These are phyloP conservation scores for Durusdinium trenchii DNA, from an alignment of 73 alveolate species.

Conservation along the genomic window DNA sequence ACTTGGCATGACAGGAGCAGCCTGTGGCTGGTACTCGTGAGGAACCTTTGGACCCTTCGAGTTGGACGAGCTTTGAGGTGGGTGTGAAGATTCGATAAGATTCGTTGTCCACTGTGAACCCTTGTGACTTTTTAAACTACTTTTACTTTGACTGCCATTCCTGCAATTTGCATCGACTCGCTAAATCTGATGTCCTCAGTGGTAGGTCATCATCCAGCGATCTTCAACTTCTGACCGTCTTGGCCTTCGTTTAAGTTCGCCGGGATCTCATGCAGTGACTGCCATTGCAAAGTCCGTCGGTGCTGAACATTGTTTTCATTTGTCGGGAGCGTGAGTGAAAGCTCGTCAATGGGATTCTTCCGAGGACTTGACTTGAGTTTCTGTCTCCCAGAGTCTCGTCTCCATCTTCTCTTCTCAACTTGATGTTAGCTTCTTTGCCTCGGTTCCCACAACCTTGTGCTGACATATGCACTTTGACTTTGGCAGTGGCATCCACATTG, in stretches of 20 bases:
- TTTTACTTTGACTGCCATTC: neutral
- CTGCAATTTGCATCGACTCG: neutral
- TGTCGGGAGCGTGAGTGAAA: constrained; percentile 31
- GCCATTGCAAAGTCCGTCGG: neutral
- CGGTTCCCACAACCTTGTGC: too few species aligned
- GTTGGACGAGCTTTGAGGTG: neutral
- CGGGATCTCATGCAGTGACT: neutral
- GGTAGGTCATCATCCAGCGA: constrained; percentile 1
- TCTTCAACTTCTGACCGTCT: neutral
- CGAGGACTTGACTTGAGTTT: too few species aligned
- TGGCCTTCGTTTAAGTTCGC: constrained; percentile 62
- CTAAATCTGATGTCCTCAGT: neutral
- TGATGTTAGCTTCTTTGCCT: too few species aligned
- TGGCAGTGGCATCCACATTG: too few species aligned
- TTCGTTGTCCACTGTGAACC: neutral
- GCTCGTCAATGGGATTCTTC: neutral
- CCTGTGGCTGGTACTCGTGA: neutral
- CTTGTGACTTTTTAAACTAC: too few species aligned
- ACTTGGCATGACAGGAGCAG: too few species aligned
- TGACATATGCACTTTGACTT: too few species aligned
- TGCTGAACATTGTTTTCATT: neutral
- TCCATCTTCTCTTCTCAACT: too few species aligned
- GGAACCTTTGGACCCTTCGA: neutral
- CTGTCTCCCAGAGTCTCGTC: too few species aligned
- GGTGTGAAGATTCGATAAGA: constrained; percentile 20